Conservation (phyloP, 2,329 filamentous ascomycete species). For the Fusarium poae region DNA sequence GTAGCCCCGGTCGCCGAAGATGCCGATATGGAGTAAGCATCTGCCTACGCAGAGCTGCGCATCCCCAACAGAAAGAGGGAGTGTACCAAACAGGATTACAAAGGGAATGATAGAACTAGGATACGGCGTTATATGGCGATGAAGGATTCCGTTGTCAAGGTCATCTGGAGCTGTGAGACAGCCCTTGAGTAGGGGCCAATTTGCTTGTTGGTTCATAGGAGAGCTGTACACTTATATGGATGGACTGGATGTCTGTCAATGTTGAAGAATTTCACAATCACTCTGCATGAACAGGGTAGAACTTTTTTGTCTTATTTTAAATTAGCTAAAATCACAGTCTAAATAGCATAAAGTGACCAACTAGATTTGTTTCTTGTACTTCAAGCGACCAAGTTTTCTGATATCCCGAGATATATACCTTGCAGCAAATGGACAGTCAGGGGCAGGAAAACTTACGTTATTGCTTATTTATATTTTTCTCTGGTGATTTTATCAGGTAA, state of each 20-base stretch:
- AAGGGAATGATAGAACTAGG: slow-evolving; percentile 37
- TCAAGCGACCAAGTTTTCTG: no score
- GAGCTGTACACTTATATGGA: slow-evolving; percentile 24
- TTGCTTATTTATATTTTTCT: no score
- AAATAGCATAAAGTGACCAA: no score
- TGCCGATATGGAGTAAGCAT: slow-evolving; percentile 58
- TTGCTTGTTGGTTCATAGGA: slow-evolving; percentile 19
- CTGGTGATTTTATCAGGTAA: no score
- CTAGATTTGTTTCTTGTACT: no score
- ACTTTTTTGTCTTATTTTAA: background rate
- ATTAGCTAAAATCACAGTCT: no score
- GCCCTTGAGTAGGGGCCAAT: slow-evolving; percentile 18
- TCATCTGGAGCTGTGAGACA: slow-evolving; percentile 53
- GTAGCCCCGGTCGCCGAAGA: slow-evolving; percentile 59
- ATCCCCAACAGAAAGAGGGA: slow-evolving; percentile 21
- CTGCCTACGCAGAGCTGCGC: background rate
- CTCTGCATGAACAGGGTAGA: background rate
- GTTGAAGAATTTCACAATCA: background rate
- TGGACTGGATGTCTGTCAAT: background rate
- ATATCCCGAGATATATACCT: no score
- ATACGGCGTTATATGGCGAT: slow-evolving; percentile 55
- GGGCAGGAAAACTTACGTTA: no score
- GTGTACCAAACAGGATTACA: slow-evolving; percentile 29
- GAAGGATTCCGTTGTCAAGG: slow-evolving; percentile 50
- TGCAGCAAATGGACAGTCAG: no score